Base-by-base conservation (phyloP, 2,329 filamentous ascomycete species). In the Rhexocercosporidium sp. region DNA sequence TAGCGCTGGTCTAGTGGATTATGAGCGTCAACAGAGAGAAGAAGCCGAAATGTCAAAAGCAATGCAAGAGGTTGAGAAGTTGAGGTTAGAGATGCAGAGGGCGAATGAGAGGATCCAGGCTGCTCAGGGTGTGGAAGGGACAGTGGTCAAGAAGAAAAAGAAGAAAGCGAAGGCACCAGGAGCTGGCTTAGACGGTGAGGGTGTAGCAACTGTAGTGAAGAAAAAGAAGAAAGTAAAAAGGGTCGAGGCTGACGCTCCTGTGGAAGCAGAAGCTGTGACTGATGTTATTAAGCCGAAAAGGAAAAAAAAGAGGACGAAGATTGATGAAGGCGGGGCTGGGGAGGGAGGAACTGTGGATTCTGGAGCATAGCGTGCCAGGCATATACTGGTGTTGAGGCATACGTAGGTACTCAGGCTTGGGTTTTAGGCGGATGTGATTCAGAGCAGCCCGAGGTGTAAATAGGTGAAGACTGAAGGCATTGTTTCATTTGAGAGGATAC, bases 1-100 rank as follows among this genome's bases (percentile, higher is more conserved):
- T 59, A 76, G 76, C 7, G 73, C 74, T 44, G 67, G 78, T 72
- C 59, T 71, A n/a, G 77, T 80, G 5, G 87, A 92, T 66, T 84
- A 88, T 60, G 91, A 93, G 75, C 84, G 84, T 62, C 87, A 90
- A 70, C 86, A 90, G 76, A 87, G 86, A 18, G 93, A 97, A 75
- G 94, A 97, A 68, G 89, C 88, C 1, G 94, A 97, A 79, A 97
- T 97, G 93, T 89, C 88, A 53, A 89, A 88, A 75, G 96, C 95
- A 9, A 89, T 97, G 83, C 90, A 90, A 77, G 92, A 97, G 78
- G 92, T 99, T 3, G 95, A 98, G 81, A 85, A 90, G 61, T 81
- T 96, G 67, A 85, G 96, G 62, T 82, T 97, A 65, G 93, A 97
- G 80, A 97, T 98, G 94, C 92, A 94, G 80, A 83, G 92, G 65